Base-by-base conservation (phyloP, 2,329 filamentous ascomycete species). In the Cladosporium sp. region DNA sequence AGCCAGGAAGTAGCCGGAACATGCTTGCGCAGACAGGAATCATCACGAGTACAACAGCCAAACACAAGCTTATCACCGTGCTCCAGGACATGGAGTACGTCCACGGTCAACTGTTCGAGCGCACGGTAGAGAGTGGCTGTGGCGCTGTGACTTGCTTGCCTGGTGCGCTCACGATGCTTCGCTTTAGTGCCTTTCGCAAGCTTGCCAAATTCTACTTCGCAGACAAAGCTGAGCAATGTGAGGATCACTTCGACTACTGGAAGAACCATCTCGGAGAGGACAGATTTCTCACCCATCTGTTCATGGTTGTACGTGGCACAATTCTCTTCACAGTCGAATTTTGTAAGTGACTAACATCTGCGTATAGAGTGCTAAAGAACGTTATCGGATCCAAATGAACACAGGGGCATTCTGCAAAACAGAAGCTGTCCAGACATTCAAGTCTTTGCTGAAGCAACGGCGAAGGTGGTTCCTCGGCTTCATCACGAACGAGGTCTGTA, bases 201-300 rank as follows among this genome's bases (percentile, higher is more conserved):
- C 97, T 99, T 93, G 92, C 94, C 74, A 96, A 96, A 76, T 97
- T 97, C 80, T 98, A 99, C 80, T 99, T 99, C 78, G 93, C 93
- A 47, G 94, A 97, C 80, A 96, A 97, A 78, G 92, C 93, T 4
- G 94, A 97, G 78, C 91, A 96, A 75, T 97, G 93, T 74, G 92
- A 96, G 67, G 94, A 98, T 78, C 84, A 98, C 14, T 99, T 99
- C 75, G 94, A 99, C 77, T 98, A 94, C 76, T 93, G 92, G 65
- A 98, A 98, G 80, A 93, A 92, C 74, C 93, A 98, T 80, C 80
- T 98, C 52, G 95, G 95, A 47, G 95, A 98, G 79, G 95, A 99
- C 79, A 87, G 94, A 69, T 98, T 94, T 93, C 85, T 98, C 65
- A 99, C 94, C 1, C 95, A 99, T 82, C 85, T 99, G 66, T 97